Base-by-base conservation (phyloP, 1,139 yeast species). In the Blastobotrys illinoisensis region DNA sequence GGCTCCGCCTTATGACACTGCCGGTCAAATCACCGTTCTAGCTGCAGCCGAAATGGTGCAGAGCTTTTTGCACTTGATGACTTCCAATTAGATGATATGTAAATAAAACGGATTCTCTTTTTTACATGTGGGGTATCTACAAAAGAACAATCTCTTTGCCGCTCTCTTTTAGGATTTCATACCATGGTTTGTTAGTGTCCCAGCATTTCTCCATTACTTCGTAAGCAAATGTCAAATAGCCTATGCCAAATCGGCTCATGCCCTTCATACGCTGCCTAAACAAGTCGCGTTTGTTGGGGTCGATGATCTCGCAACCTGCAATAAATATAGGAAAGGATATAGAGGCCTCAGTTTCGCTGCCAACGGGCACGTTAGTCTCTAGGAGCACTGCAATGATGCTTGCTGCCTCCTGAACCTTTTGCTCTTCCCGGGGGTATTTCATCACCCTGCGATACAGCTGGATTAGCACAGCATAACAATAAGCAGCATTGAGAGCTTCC, bases 21-120 rank as follows among this genome's bases (percentile, higher is more conserved):
- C 60, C 18, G 86, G 88, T 0, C 90, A 85, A 62, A 76, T 85
- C 36, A 86, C 95, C 0, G 78, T 88, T 11, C 77, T 88, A 19
- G 87, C 87, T 57, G 93, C 88, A 1, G 87, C 93, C 0, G 91
- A 86, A 68, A 79, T 85, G 28, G 89, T 80, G 0, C 58, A 58
- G 43, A 54, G 58, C 46, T 56, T 66, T 48, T 47, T 64, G 13
- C 58, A 57, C 16, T 55, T 65, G 18, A 65, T 65, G 67, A 51
- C 51, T 6, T n/a, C 40, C 1, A 5, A 32, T 3, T n/a, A 32
- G 11, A 13, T 3, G 7, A 2, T 2, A 32, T 32, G 40, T 21
- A 21, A 4, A 21, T 21, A 21, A 21, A 4, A 21, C 6, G 32
- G 11, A 26, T 11, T 26, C 2, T 26, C 9, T 26, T 26, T 26